phyloP scores from a whole-genome alignment of 768 basidiomycete species.

The Termitomyces sp. region DNA sequence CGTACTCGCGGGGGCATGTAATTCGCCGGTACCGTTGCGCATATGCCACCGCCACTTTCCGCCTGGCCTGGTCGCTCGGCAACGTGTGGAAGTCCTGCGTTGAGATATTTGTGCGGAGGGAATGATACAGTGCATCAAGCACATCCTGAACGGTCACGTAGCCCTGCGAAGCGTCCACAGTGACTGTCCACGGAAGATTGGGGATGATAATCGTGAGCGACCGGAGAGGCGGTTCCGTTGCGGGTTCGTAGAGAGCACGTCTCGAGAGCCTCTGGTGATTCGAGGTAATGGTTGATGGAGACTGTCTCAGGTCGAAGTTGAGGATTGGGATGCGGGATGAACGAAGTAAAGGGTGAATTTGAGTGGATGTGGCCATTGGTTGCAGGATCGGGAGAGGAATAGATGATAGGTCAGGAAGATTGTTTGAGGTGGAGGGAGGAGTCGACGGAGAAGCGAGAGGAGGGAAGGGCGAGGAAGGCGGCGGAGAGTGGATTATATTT shows the following conservation, averaged over 20 bases:
- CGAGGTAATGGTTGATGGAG: slow-evolving; percentile 22
- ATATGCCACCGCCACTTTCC: slow-evolving; percentile 42
- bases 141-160: slow-evolving; percentile 37
- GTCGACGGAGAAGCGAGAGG: slow-evolving; percentile 13
- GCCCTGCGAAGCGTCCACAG: slow-evolving; percentile 22
- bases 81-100: slow-evolving; percentile 38
- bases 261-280: slow-evolving; percentile 22
- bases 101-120: slow-evolving; percentile 39
- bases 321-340: slow-evolving; percentile 15
- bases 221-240: slow-evolving; percentile 27
- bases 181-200: slow-evolving; percentile 32
- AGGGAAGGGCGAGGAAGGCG: slow-evolving; percentile 10
- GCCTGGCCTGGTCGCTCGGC: slow-evolving; percentile 29
- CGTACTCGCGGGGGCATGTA: slow-evolving; percentile 26
- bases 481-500: slow-evolving; percentile 7
- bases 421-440: slow-evolving; percentile 1
- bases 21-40: slow-evolving; percentile 40
- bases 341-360: slow-evolving; percentile 25
- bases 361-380: neutral
- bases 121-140: slow-evolving; percentile 26
- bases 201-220: slow-evolving; percentile 24
- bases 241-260: slow-evolving; percentile 25
- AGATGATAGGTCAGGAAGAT: slow-evolving; percentile 5
- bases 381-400: neutral
- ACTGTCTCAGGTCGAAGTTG: slow-evolving; percentile 26